Conservation (phyloP, 805 yeast species). For the Cephaloascus fragrans region DNA sequence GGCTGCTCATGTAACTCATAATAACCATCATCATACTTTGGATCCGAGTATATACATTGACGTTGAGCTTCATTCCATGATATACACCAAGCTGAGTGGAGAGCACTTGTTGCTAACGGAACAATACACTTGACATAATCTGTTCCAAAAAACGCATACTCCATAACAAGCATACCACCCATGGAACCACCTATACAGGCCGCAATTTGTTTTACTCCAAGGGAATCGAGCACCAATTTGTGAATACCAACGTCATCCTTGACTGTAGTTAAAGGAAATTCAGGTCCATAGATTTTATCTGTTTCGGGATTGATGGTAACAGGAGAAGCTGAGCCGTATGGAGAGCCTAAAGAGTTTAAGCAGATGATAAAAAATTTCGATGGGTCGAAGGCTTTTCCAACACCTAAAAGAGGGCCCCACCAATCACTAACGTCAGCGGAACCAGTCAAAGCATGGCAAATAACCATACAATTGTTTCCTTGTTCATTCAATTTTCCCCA, state of each 20-base stretch:
- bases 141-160: constrained; percentile 66
- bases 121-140: constrained; percentile 63
- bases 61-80: constrained; percentile 99
- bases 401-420: constrained; percentile 97
- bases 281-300: constrained; percentile 79
- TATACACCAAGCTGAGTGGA: constrained; percentile 97
- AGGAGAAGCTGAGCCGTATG: constrained; percentile 94
- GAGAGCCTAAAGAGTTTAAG: constrained; percentile 89
- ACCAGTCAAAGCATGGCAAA: constrained; percentile 94
- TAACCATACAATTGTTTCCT: constrained; percentile 73
- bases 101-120: constrained; percentile 87
- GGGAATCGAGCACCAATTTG: constrained; percentile 60
- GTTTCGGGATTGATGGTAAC: constrained; percentile 72
- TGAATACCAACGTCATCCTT: constrained; percentile 87
- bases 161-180: constrained; percentile 97
- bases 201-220: constrained; percentile 75
- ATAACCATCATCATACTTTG: constrained; percentile 86
- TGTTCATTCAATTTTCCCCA: constrained; percentile 80
- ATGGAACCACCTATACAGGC: constrained; percentile 93
- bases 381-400: constrained; percentile 84
- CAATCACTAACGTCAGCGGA: constrained; percentile 93
- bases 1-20: constrained; percentile 77
- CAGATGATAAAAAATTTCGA: constrained; percentile 79
- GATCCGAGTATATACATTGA: constrained; percentile 92
- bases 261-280: constrained; percentile 88